These are phyloP conservation scores for Halenospora varia DNA, from an alignment of 495 filamentous ascomycete genomes.

Conservation along the genomic window DNA sequence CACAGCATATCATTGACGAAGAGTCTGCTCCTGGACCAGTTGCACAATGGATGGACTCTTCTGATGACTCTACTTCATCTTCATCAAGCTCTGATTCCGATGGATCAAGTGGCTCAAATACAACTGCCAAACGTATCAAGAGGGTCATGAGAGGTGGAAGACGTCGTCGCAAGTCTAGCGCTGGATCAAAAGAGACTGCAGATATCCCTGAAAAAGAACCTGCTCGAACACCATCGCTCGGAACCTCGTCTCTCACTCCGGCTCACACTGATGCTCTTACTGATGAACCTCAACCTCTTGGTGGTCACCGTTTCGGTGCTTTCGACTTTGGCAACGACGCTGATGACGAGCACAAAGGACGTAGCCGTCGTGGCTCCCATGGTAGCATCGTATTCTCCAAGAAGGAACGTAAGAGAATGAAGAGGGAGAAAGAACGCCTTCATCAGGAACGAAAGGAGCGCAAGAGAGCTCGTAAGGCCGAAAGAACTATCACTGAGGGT, in stretches of 20 bases:
- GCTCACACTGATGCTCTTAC: slow-evolving; percentile 7
- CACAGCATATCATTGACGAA: slow-evolving; percentile 85
- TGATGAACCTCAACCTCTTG: slow-evolving; percentile 6
- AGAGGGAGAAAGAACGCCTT: slow-evolving; percentile 20
- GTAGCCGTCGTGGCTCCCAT: slow-evolving; percentile 5
- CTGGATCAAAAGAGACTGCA: slow-evolving; percentile 56
- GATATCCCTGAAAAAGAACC: slow-evolving; percentile 6
- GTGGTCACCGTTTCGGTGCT: slow-evolving; percentile 15
- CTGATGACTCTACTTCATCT: slow-evolving; percentile 53
- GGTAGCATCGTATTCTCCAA: slow-evolving; percentile 10
- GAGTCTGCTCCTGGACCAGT: slow-evolving; percentile 80
- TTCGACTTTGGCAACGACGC: slow-evolving; percentile 22
- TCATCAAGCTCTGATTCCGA: slow-evolving; percentile 65
- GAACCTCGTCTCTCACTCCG: slow-evolving; percentile 9
- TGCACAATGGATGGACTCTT: slow-evolving; percentile 73
- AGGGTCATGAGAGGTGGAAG: slow-evolving; percentile 54
- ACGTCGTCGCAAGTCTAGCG: slow-evolving; percentile 62
- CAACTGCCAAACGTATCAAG: slow-evolving; percentile 62
- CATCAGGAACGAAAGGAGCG: slow-evolving; percentile 35
- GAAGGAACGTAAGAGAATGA: slow-evolving; percentile 26
- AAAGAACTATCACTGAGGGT: slow-evolving; percentile 12
- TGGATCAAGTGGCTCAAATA: slow-evolving; percentile 57
- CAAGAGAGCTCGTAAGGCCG: slow-evolving; percentile 28
- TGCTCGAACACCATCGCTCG: slow-evolving; percentile 16
- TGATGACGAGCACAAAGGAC: slow-evolving; percentile 16